Conservation (phyloP, 208 protist genomes). For the Acanthamoeba castellanii region DNA sequence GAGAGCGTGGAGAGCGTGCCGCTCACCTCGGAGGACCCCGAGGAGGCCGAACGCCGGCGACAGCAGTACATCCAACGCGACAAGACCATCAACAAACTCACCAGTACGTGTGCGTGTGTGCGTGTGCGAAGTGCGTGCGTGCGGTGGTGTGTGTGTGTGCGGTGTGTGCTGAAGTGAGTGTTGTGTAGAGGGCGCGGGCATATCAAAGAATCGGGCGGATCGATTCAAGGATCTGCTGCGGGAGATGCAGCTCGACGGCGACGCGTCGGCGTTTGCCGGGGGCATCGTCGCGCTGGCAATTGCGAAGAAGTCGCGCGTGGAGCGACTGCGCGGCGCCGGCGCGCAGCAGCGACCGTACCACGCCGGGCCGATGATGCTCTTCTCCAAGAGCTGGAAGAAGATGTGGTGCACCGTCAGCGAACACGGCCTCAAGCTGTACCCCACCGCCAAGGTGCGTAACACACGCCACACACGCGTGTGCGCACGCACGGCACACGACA, state of each 20-base stretch:
- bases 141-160: neutral
- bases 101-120: neutral
- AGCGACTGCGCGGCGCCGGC: neutral
- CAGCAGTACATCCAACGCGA: slow-evolving; percentile 40
- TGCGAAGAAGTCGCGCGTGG: neutral
- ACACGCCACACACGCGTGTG: neutral
- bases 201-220: slow-evolving; percentile 7
- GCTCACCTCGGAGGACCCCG: neutral
- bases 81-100: slow-evolving; percentile 15
- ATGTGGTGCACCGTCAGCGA: slow-evolving; percentile 15
- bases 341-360: neutral
- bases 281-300: neutral
- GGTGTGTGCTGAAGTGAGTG: neutral
- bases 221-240: slow-evolving; percentile 37
- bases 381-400: slow-evolving; percentile 59
- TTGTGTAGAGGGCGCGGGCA: slow-evolving; percentile 41
- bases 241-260: slow-evolving; percentile 18
- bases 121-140: neutral
- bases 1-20: neutral
- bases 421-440: slow-evolving; percentile 5
- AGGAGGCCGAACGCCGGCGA: slow-evolving; percentile 1
- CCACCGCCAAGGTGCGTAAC: neutral
- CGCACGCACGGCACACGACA: neutral
- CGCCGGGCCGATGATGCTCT: neutral
- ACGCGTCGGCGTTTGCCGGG: neutral